Conservation (phyloP, 2,329 filamentous ascomycete genomes). For the Nemania sp. region DNA sequence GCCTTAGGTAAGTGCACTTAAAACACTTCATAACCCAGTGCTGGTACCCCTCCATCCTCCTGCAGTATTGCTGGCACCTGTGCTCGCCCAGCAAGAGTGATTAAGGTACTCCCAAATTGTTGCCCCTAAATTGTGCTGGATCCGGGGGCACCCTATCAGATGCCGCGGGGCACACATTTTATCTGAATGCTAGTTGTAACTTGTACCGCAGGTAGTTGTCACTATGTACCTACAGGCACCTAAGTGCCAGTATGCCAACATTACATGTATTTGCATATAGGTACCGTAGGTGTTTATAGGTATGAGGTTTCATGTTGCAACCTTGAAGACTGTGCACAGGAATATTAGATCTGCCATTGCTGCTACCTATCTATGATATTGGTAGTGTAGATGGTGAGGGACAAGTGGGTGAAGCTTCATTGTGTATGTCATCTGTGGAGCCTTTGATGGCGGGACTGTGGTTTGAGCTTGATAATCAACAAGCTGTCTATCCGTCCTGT, state of each 20-base stretch:
- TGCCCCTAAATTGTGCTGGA: conserved; percentile 31
- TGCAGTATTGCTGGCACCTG: conserved; percentile 1
- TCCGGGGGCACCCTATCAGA: conserved; percentile 20
- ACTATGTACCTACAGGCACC: not conserved
- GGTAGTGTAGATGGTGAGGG: not conserved
- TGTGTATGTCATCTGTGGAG: not conserved
- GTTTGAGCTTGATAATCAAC: conserved; percentile 23
- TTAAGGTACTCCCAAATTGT: not conserved
- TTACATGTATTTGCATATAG: no score
- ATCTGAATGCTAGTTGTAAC: not conserved
- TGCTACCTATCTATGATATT: not conserved
- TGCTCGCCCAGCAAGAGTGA: not conserved
- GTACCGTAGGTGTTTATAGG: no score
- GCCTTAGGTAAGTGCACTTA: no score
- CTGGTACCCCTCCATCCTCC: no score
- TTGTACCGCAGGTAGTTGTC: not conserved
- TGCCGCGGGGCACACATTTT: conserved; percentile 34
- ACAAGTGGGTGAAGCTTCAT: not conserved
- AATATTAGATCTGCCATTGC: not conserved
- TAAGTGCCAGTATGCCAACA: no score
- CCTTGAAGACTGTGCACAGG: not conserved
- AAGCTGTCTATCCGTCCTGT: not conserved
- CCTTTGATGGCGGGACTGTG: not conserved
- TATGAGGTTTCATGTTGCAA: no score
- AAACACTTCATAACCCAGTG: no score